A percentile compares a stretch with the other conserved stretches of the same genome.
These are phyloP conservation scores for Rhizopogon vinicolor DNA, from an alignment of 768 basidiomycete genomes.

Conservation along the genomic window DNA sequence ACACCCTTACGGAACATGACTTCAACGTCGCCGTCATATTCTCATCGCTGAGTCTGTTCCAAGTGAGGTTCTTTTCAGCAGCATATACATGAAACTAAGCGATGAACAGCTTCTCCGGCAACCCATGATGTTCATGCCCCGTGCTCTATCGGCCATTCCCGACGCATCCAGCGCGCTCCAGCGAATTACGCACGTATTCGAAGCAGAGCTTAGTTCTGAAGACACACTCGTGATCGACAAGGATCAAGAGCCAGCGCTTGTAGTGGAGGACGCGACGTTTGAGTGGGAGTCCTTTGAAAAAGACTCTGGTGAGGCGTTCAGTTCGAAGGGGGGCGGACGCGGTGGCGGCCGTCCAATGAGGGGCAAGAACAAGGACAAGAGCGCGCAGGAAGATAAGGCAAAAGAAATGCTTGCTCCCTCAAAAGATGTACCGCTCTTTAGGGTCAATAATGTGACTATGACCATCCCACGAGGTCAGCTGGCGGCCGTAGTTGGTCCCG, in stretches of 20 bases:
- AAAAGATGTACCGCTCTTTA: slow-evolving; percentile 30
- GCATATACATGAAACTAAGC: background rate
- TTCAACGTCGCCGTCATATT: slow-evolving; percentile 64
- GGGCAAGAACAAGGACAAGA: background rate
- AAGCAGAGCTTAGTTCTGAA: slow-evolving; percentile 47
- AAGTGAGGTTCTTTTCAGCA: slow-evolving; percentile 23
- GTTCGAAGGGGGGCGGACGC: background rate
- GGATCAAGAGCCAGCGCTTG: slow-evolving; percentile 1
- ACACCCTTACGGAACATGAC: slow-evolving; percentile 46
- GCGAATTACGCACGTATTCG: slow-evolving; percentile 40
- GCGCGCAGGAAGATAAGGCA: slow-evolving; percentile 2
- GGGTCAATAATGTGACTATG: slow-evolving; percentile 46
- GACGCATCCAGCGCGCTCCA: slow-evolving; percentile 62
- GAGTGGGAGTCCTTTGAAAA: slow-evolving; percentile 48
- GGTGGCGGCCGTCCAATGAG: background rate
- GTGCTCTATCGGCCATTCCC: slow-evolving; percentile 55
- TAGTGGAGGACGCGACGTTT: slow-evolving; percentile 51
- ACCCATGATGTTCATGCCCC: slow-evolving; percentile 64
- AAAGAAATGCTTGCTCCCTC: slow-evolving; percentile 7
- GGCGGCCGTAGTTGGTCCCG: slow-evolving; percentile 53
- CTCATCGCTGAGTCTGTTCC: slow-evolving; percentile 58
- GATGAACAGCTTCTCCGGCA: slow-evolving; percentile 52
- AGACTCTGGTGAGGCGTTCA: slow-evolving; percentile 2
- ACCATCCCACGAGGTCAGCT: slow-evolving; percentile 50
- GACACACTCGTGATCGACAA: slow-evolving; percentile 40